phyloP scores from a whole-genome alignment of 768 basidiomycete species.

The Collybia mongolica region DNA sequence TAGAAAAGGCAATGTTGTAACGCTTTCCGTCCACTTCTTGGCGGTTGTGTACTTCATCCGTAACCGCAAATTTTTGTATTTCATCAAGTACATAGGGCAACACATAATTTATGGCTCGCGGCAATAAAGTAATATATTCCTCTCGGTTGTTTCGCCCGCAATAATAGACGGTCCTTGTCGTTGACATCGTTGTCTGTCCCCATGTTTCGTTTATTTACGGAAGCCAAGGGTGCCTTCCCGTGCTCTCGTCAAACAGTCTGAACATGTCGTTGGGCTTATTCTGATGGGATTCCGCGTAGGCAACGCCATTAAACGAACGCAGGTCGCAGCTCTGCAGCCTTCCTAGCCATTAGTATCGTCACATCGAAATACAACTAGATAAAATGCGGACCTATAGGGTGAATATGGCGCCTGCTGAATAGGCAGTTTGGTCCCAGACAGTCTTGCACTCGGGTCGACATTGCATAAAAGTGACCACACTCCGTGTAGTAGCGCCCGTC shows the following conservation, averaged over 20 bases:
- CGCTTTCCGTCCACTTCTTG: background rate
- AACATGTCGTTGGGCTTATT: constrained; percentile 53
- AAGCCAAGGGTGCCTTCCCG: constrained; percentile 23
- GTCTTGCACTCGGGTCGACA: constrained; percentile 69
- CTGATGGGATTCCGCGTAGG: constrained; percentile 73
- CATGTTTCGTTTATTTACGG: background rate
- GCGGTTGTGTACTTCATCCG: no score
- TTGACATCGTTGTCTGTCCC: background rate
- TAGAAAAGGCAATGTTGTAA: background rate
- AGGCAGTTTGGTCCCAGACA: constrained; percentile 63
- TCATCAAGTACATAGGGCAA: background rate
- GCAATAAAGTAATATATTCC: background rate
- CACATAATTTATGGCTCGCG: no score
- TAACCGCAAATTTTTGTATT: background rate
- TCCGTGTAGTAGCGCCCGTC: constrained; percentile 72
- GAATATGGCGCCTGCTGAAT: constrained; percentile 67
- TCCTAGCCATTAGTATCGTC: background rate
- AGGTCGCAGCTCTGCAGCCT: constrained; percentile 57
- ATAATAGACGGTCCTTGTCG: background rate
- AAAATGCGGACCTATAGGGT: constrained; percentile 45
- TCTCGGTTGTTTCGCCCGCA: background rate
- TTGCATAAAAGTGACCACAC: constrained; percentile 72
- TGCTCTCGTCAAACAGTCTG: constrained; percentile 35
- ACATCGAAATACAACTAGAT: background rate
- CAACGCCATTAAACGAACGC: constrained; percentile 63